Base-by-base conservation (phyloP, 2,329 filamentous ascomycete genomes). In the Metarhizium anisopliae region DNA sequence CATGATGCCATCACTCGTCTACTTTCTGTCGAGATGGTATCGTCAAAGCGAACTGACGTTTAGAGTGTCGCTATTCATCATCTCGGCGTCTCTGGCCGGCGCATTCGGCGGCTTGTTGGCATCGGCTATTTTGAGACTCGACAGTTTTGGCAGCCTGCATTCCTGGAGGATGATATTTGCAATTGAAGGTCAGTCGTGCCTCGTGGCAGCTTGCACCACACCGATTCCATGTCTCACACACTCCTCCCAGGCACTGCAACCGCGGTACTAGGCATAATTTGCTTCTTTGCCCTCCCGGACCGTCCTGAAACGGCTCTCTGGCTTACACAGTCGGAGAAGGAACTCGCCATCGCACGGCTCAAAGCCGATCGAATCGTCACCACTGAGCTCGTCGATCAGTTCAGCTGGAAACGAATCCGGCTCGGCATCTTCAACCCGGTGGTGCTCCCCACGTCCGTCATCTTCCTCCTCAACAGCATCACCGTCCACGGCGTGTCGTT, bases 401-500 rank as follows among this genome's bases (percentile, higher is more conserved):
- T 86, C 16, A 81, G 84, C 66, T 84, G 68, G 32, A 67, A 61
- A 36, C 89, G 88, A 70, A 73, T 82, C 0, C 62, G 81, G 45
- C 74, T 76, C 4, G 87, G 86, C 7, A 83, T 89, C 60, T 77
- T 83, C 65, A 84, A 77, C 60, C 86, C 86, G 0, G 77, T 86
- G 8, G 68, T 67, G 2, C 56, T 73, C 3, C 57, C 68, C 0
- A 85, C 79, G 0, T 67, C 81, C 0, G 68, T 82, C 59, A 78
- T 86, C 59, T 86, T 86, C 70, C 68, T 86, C 1, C 75, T 87
- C 56, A 74, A 84, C 73, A 86, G 85, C 68, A 82, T 90, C 65
- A 89, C 86, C 0, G 86, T 89, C 1, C 84, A 89, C 64, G 86
- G 86, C 4, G 74, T 89, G 2, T 82, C 82, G 2, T 88, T 89